Percentiles rank a stretch among this genome's conserved stretches.
These are phyloP conservation scores for Saccharomycopsis vini DNA, from an alignment of 805 yeast genomes.

Conservation along the genomic window DNA sequence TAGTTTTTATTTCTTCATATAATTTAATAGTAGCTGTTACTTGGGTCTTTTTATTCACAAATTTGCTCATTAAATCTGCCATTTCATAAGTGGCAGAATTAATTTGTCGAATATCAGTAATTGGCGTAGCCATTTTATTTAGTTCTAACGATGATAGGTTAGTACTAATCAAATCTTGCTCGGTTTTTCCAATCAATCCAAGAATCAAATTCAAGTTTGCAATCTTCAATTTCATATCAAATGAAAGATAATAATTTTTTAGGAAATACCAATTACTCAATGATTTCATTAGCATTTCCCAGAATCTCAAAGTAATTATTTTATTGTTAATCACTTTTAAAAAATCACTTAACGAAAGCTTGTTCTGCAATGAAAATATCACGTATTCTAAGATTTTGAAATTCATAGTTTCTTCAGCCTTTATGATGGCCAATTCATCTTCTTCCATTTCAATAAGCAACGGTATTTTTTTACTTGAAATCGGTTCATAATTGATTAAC, in stretches of 20 bases:
- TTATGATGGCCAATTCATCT: conserved; percentile 55
- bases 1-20: conserved; percentile 27
- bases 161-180: conserved; percentile 27
- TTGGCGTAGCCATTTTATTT: neutral
- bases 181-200: conserved; percentile 26
- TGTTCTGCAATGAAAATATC: conserved; percentile 36
- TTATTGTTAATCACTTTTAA: conserved; percentile 51
- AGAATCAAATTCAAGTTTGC: conserved; percentile 33
- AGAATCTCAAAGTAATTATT: conserved; percentile 33
- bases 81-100: conserved; percentile 11
- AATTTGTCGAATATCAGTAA: neutral
- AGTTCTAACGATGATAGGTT: conserved; percentile 17
- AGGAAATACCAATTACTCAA: conserved; percentile 10
- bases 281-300: conserved; percentile 23
- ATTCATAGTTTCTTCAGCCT: conserved; percentile 53
- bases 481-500: conserved; percentile 62
- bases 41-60: conserved; percentile 22
- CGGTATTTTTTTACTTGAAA: conserved; percentile 50
- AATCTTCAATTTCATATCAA: conserved; percentile 41
- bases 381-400: conserved; percentile 53
- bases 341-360: conserved; percentile 31
- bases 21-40: conserved; percentile 25
- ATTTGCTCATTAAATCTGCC: conserved; percentile 22
- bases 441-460: conserved; percentile 65
- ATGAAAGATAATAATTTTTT: conserved; percentile 17